Evolutionary conservation across 2,329 filamentous ascomycete species (phyloP).

Genomic region (Aspergillus sp.): DNA sequence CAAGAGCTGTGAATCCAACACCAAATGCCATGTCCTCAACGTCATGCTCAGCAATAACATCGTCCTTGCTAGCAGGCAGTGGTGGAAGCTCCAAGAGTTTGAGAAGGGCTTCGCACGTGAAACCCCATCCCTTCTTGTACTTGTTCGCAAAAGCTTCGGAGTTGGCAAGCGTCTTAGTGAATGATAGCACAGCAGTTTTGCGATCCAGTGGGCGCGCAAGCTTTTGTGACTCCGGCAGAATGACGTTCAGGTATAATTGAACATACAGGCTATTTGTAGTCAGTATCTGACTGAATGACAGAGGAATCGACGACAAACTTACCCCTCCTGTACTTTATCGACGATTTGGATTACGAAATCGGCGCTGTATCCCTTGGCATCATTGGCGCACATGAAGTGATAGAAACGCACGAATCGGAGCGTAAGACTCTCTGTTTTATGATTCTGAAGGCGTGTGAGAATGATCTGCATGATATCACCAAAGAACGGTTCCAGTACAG

Average conservation of each 20-base stretch:
- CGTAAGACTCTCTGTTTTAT: slow-evolving; percentile 79
- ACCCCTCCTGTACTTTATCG: slow-evolving; percentile 74
- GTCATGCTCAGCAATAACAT: slow-evolving; percentile 80
- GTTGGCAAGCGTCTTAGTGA: slow-evolving; percentile 88
- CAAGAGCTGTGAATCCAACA: slow-evolving; percentile 88
- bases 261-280: slow-evolving; percentile 64
- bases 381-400: slow-evolving; percentile 79
- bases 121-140: slow-evolving; percentile 86
- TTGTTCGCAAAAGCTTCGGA: slow-evolving; percentile 78
- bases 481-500: slow-evolving; percentile 73
- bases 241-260: slow-evolving; percentile 80
- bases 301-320: slow-evolving; percentile 27
- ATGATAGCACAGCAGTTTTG: slow-evolving; percentile 88
- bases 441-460: slow-evolving; percentile 70
- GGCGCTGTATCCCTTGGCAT: slow-evolving; percentile 79
- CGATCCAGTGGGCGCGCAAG: slow-evolving; percentile 84
- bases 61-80: slow-evolving; percentile 67
- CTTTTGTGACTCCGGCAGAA: slow-evolving; percentile 86
- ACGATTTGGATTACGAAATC: slow-evolving; percentile 88
- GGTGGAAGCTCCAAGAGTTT: slow-evolving; percentile 89
- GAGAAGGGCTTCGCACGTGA: slow-evolving; percentile 85
- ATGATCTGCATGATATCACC: slow-evolving; percentile 76
- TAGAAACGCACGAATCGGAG: slow-evolving; percentile 91
- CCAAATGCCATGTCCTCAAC: slow-evolving; percentile 95
- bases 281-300: slow-evolving; percentile 9